Base-by-base conservation (phyloP, 495 filamentous ascomycete species). In the Trichoderma gamsii region DNA sequence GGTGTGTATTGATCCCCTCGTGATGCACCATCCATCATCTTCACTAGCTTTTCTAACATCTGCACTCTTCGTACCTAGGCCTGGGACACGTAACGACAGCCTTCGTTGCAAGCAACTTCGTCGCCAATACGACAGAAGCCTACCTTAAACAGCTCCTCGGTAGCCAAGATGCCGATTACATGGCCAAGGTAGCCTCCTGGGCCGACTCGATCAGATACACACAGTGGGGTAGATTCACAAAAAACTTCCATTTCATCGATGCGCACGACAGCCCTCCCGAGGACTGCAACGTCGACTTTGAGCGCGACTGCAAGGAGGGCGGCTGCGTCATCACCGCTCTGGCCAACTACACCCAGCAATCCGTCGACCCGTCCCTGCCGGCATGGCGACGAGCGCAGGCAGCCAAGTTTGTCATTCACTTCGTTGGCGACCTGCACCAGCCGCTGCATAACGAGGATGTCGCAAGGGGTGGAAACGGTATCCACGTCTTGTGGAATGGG, bases 171-270 rank as follows among this genome's bases (percentile, higher is more conserved):
- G 68, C 74, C 51, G 77, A 85, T 67, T 87, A 85, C 71, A 81
- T 89, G 61, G 85, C 86, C 49, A 79, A 79, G 59, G 82, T 87
- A 15, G 84, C 87, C 2, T 87, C 84, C 3, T 90, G 87, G 87
- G 85, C 87, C 16, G 87, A 89, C 76, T 81, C 79, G 65, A 82
- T 86, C 72, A 78, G 84, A 32, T 87, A 87, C 75, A 86, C 84
- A 13, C 79, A 82, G 71, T 85, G 79, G 70, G 84, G 86, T 21
- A 78, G 77, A 43, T 89, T 84, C 75, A 82, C 80, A 11, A 78
- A 76, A n/a, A 80, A 80, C 21, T 87, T 87, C 75, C 89, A 91
- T 77, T 91, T 83, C 79, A 90, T 91, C 77, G 89, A 91, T 73
- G 87, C 89, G 13, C 78, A 87, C 63, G 89, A 91, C 79, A 71